Evolutionary conservation across 2,329 filamentous ascomycete species (phyloP).

Genomic region (Scedosporium apiospermum): DNA sequence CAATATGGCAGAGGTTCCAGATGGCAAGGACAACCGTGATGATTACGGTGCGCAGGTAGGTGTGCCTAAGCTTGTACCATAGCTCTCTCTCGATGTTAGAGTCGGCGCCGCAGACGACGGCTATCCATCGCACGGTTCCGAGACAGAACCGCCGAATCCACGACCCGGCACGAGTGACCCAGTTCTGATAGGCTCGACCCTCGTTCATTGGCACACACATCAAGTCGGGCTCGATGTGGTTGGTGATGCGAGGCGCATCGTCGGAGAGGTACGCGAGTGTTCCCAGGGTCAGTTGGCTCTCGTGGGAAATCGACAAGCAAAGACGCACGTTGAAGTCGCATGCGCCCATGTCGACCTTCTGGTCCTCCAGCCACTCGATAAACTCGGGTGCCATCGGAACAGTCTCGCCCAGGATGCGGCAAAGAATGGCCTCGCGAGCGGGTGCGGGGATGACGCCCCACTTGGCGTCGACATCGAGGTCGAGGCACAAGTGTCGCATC

Average conservation of each 20-base stretch:
- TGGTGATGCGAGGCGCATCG: constrained; percentile 3
- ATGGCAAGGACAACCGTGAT: constrained; percentile 18
- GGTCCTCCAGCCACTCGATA: constrained; percentile 14
- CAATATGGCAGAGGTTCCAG: constrained; percentile 21
- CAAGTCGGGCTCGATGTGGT: constrained; percentile 11
- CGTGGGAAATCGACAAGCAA: constrained; percentile 5
- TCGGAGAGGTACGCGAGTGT: constrained; percentile 4
- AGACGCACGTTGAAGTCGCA: constrained; percentile 18
- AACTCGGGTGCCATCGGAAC: constrained; percentile 15
- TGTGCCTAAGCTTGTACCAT: constrained; percentile 20
- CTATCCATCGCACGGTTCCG: constrained; percentile 19
- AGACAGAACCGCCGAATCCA: constrained; percentile 1
- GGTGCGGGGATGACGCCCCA: constrained; percentile 21
- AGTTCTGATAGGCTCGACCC: background rate
- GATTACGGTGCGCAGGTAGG: constrained; percentile 14
- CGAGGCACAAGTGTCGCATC: constrained; percentile 23
- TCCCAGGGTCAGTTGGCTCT: constrained; percentile 11
- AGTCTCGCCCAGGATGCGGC: constrained; percentile 18
- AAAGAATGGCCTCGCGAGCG: constrained; percentile 20
- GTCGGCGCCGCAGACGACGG: constrained; percentile 23
- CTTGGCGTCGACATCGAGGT: constrained; percentile 19
- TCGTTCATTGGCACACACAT: constrained; percentile 15
- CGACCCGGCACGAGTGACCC: background rate
- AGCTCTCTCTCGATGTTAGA: constrained; percentile 25
- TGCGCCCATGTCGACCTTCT: constrained; percentile 16